These are phyloP conservation scores for Penicillium riverlandense DNA, from an alignment of 495 filamentous ascomycete species.

Conservation along the genomic window DNA sequence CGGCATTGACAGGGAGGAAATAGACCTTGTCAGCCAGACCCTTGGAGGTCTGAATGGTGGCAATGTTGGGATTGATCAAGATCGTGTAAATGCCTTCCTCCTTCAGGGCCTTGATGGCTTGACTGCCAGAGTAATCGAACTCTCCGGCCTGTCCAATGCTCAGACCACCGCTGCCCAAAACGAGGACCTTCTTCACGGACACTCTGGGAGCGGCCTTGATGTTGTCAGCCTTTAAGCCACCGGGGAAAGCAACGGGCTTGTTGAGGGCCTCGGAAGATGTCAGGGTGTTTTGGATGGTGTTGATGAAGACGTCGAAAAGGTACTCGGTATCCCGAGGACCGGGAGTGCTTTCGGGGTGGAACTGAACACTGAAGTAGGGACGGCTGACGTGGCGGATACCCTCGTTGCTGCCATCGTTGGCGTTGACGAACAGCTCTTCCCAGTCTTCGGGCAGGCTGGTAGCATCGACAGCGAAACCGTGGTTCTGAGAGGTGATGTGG, in stretches of 20 bases:
- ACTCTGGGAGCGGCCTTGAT: constrained; percentile 67
- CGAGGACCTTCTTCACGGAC: constrained; percentile 89
- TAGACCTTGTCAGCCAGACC: constrained; percentile 95
- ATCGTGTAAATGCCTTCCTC: constrained; percentile 94
- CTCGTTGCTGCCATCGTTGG: constrained; percentile 96
- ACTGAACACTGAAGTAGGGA: constrained; percentile 97
- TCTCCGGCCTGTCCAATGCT: constrained; percentile 98
- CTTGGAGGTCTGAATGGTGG: constrained; percentile 97
- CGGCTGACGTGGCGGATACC: constrained; percentile 80
- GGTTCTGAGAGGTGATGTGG: constrained; percentile 98
- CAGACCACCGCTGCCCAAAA: constrained; percentile 91
- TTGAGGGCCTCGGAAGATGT: constrained; percentile 53
- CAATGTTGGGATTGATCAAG: constrained; percentile 97
- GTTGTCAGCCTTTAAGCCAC: constrained; percentile 72
- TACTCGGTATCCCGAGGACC: constrained; percentile 95
- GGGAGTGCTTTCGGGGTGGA: constrained; percentile 94
- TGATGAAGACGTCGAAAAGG: constrained; percentile 93
- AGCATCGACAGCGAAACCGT: constrained; percentile 88
- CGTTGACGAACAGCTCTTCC: constrained; percentile 93
- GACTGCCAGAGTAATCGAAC: constrained; percentile 93
- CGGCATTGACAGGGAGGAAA: constrained; percentile 92
- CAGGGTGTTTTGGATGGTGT: constrained; percentile 64
- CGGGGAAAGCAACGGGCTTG: constrained; percentile 75
- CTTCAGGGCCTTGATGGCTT: constrained; percentile 93
- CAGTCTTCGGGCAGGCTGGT: constrained; percentile 66